Percentiles rank a stretch among this genome's conserved stretches.
Evolutionary conservation across 179 eudicot species (phyloP).

Genomic region (Heliamphora ciliata): DNA sequence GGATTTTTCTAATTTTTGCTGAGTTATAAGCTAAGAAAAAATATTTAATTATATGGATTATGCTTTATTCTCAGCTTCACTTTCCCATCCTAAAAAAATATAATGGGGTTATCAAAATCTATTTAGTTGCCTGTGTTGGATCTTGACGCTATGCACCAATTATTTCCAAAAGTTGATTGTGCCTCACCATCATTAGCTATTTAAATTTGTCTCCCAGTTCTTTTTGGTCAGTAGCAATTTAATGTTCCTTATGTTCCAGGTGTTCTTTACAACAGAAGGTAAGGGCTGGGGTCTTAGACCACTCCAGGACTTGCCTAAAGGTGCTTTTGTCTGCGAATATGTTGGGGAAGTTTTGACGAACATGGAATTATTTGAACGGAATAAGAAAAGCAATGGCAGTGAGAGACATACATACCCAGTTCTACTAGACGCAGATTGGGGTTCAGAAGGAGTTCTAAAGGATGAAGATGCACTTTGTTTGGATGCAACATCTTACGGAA

Average conservation of each 20-base stretch:
- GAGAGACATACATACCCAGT: conserved; percentile 70
- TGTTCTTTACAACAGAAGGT: conserved; percentile 28
- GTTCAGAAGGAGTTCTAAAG: conserved; percentile 60
- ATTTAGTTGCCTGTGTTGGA: conserved; percentile 4
- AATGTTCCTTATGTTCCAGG: conserved; percentile 20
- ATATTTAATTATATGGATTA: neutral
- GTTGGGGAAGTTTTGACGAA: conserved; percentile 83
- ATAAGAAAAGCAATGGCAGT: conserved; percentile 26
- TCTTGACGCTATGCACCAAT: neutral
- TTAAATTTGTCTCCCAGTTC: neutral
- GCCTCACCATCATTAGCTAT: neutral
- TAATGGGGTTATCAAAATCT: neutral
- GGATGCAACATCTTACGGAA: conserved; percentile 80
- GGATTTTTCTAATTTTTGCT: too few species aligned
- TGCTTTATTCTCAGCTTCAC: neutral
- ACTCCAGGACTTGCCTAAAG: conserved; percentile 38
- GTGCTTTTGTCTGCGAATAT: conserved; percentile 80
- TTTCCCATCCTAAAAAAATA: neutral
- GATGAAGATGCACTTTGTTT: conserved; percentile 85
- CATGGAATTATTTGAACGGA: conserved; percentile 59
- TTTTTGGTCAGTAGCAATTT: neutral
- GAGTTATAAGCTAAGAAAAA: neutral
- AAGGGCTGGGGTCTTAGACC: conserved; percentile 50
- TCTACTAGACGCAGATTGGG: conserved; percentile 86
- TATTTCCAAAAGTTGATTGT: neutral